phyloP scores from a whole-genome alignment of 106 monocot species.

The Acorus calamus region DNA sequence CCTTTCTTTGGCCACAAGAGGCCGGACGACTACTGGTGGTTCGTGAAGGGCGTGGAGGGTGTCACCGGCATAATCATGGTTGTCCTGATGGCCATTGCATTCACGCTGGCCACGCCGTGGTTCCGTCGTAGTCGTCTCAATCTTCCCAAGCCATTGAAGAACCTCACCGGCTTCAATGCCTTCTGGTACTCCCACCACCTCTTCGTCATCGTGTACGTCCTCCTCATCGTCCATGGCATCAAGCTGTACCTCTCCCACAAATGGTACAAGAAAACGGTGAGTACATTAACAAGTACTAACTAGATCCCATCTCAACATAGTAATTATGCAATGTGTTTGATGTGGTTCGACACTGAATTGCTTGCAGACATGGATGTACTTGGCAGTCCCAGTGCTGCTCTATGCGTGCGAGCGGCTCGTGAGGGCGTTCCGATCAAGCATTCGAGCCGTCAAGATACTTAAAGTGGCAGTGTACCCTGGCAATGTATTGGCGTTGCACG shows the following conservation, averaged over 20 bases:
- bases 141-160: conserved; percentile 10
- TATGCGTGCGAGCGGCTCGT: conserved; percentile 31
- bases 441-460: conserved; percentile 23
- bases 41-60: conserved; percentile 40
- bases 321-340: not conserved
- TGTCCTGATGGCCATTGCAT: conserved; percentile 40
- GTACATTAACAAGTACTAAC: not conserved
- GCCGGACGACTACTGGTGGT: conserved; percentile 46
- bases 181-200: conserved; percentile 79
- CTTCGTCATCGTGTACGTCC: conserved; percentile 46
- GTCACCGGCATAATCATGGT: conserved; percentile 35
- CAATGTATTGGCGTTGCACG: conserved; percentile 28
- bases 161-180: conserved; percentile 36
- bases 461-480: conserved; percentile 44
- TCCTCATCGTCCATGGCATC: conserved; percentile 35
- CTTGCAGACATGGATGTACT: conserved; percentile 49
- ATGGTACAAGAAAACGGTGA: conserved; percentile 36
- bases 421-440: conserved; percentile 26
- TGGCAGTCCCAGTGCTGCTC: conserved; percentile 26
- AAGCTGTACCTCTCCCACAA: conserved; percentile 28
- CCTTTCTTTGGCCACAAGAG: conserved; percentile 29
- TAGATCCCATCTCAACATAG: not conserved
- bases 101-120: conserved; percentile 37
- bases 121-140: conserved; percentile 28
- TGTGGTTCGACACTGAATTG: too few species aligned